Evolutionary conservation across 306 rosid species (phyloP).

Genomic region (Cucurbita pepo): DNA sequence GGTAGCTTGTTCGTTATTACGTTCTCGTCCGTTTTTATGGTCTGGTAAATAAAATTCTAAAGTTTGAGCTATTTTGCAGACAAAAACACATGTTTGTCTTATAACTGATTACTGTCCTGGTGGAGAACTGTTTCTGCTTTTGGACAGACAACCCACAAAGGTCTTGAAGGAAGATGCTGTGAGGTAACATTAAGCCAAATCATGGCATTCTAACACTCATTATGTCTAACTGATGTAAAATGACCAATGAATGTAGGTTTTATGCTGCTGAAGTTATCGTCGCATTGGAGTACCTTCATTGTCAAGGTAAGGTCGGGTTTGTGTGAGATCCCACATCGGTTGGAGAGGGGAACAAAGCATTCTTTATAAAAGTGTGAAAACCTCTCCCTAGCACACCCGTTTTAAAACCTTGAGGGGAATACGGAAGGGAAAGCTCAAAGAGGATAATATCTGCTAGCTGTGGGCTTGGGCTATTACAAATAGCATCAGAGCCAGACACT

Average conservation of each 20-base stretch:
- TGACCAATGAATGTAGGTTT: slow-evolving; percentile 28
- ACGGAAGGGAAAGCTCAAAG: too few species aligned
- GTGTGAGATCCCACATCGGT: too few species aligned
- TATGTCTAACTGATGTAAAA: too few species aligned
- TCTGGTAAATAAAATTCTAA: neutral
- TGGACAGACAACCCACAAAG: slow-evolving; percentile 77
- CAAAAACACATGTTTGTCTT: slow-evolving; percentile 89
- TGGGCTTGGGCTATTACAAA: too few species aligned
- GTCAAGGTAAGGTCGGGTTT: slow-evolving; percentile 43
- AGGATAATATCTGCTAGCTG: too few species aligned
- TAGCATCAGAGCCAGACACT: too few species aligned
- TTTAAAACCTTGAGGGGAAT: too few species aligned
- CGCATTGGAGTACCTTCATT: slow-evolving; percentile 96
- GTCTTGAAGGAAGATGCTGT: slow-evolving; percentile 78
- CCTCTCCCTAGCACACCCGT: too few species aligned
- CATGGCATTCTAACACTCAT: neutral
- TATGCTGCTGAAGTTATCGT: slow-evolving; percentile 73
- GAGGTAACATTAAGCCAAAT: slow-evolving; percentile 32
- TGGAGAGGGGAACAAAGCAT: too few species aligned
- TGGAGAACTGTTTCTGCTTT: slow-evolving; percentile 84
- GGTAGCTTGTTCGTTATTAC: neutral
- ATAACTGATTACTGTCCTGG: slow-evolving; percentile 90
- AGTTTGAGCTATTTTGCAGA: slow-evolving; percentile 30
- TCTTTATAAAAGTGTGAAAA: too few species aligned
- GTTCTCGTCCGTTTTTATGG: neutral